phyloP scores from a whole-genome alignment of 1,284 basidiomycete species.

The Coriolopsis trogii region DNA sequence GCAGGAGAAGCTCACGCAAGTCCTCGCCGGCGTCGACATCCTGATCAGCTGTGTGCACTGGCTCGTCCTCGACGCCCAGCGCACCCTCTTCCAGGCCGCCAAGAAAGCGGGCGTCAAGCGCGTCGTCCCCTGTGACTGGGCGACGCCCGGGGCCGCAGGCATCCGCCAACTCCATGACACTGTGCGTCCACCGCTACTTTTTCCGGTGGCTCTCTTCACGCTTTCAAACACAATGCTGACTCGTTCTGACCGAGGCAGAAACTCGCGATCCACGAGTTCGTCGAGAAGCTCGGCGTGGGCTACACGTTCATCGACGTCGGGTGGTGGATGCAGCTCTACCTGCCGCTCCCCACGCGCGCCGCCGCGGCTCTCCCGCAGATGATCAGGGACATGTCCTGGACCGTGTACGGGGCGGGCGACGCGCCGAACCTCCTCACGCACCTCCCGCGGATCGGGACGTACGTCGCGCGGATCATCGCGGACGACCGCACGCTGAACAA shows the following conservation, averaged over 20 bases:
- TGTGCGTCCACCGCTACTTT: no score
- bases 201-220: no score
- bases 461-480: slow-evolving; percentile 27
- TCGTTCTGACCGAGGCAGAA: slow-evolving; percentile 22
- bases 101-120: slow-evolving; percentile 20
- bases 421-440: slow-evolving; percentile 22
- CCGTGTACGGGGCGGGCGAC: slow-evolving; percentile 15
- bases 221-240: background rate
- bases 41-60: slow-evolving; percentile 7
- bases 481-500: slow-evolving; percentile 32
- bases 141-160: slow-evolving; percentile 10
- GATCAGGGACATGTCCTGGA: background rate
- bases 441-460: slow-evolving; percentile 24
- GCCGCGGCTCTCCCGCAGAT: background rate
- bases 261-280: slow-evolving; percentile 20
- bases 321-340: slow-evolving; percentile 29
- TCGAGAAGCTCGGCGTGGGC: slow-evolving; percentile 17
- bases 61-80: slow-evolving; percentile 4
- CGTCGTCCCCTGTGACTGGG: slow-evolving; percentile 21
- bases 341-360: slow-evolving; percentile 11
- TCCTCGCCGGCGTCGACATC: slow-evolving; percentile 10
- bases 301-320: slow-evolving; percentile 33
- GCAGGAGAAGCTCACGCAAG: slow-evolving; percentile 1
- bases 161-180: slow-evolving; percentile 6
- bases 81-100: slow-evolving; percentile 16